These are phyloP conservation scores for Simplicillium aogashimaense DNA, from an alignment of 2,329 filamentous ascomycete species.

Conservation along the genomic window DNA sequence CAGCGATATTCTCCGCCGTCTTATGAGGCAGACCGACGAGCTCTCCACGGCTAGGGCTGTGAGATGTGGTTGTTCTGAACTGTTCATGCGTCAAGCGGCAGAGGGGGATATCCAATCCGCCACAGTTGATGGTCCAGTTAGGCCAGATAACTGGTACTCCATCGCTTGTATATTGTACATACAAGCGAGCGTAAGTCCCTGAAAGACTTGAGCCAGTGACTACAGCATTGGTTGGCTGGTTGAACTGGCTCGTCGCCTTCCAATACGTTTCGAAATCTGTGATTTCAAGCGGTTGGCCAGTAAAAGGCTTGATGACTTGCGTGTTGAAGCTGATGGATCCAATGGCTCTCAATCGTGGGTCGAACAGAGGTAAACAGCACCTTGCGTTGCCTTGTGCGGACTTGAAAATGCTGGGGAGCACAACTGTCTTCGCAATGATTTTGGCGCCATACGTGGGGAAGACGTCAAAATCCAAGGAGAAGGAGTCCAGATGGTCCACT, in stretches of 20 bases:
- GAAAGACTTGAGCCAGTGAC: constrained; percentile 93
- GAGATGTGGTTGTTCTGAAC: constrained; percentile 46
- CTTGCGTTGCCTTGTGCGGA: constrained; percentile 63
- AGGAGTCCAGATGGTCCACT: constrained; percentile 84
- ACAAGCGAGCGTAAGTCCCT: constrained; percentile 88
- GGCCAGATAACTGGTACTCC: constrained; percentile 82
- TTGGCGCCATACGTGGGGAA: constrained; percentile 97
- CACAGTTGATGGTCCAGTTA: constrained; percentile 67
- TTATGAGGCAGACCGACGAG: constrained; percentile 33
- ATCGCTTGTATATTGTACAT: constrained; percentile 85
- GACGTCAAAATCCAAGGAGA: constrained; percentile 93
- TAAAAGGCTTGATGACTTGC: constrained; percentile 94
- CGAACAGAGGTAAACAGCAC: constrained; percentile 84
- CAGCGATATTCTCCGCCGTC: constrained; percentile 44
- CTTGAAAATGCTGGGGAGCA: constrained; percentile 77
- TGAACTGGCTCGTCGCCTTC: constrained; percentile 93
- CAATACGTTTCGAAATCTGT: constrained; percentile 98
- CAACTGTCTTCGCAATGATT: constrained; percentile 92
- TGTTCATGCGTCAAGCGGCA: constrained; percentile 67
- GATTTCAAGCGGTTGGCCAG: constrained; percentile 85
- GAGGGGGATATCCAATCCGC: constrained; percentile 72
- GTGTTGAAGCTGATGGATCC: constrained; percentile 91
- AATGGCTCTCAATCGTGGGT: constrained; percentile 82
- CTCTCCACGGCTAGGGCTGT: constrained; percentile 30
- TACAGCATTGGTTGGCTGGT: constrained; percentile 69